Percentiles rank a stretch among this genome's conserved stretches.
These are phyloP conservation scores for Lepidopterella palustris DNA, from an alignment of 495 filamentous ascomycete species.

Conservation along the genomic window DNA sequence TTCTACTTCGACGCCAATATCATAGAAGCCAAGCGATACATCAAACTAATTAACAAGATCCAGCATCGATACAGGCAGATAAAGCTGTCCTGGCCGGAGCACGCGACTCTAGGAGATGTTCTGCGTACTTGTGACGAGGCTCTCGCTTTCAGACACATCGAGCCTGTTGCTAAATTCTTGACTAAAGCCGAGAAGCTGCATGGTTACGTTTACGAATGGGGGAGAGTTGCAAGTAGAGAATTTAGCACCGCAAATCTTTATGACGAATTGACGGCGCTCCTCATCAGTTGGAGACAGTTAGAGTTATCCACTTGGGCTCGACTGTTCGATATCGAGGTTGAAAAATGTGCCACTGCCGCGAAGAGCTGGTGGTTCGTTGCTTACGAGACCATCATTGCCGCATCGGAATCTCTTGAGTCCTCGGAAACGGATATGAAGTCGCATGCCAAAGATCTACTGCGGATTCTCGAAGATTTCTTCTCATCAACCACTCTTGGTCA, in stretches of 20 bases:
- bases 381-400: constrained; percentile 77
- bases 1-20: constrained; percentile 83
- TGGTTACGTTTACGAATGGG: constrained; percentile 81
- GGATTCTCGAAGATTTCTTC: constrained; percentile 69
- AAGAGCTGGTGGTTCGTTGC: constrained; percentile 95
- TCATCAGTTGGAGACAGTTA: constrained; percentile 80
- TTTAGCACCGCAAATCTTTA: constrained; percentile 63
- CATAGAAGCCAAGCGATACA: constrained; percentile 62
- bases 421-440: constrained; percentile 47
- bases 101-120: constrained; percentile 70
- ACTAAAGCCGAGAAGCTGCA: constrained; percentile 80
- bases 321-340: constrained; percentile 77
- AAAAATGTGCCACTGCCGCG: constrained; percentile 66
- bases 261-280: constrained; percentile 64
- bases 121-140: constrained; percentile 65
- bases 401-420: constrained; percentile 52
- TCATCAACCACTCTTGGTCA: constrained; percentile 69
- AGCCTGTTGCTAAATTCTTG: constrained; percentile 79
- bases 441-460: constrained; percentile 61
- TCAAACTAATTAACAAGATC: constrained; percentile 57
- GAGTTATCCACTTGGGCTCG: constrained; percentile 88
- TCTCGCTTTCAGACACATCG: constrained; percentile 65
- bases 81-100: constrained; percentile 62
- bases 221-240: constrained; percentile 74
- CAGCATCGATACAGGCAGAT: constrained; percentile 65